phyloP scores from a whole-genome alignment of 2,329 filamentous ascomycete species.

The Dendryphion nanum region DNA sequence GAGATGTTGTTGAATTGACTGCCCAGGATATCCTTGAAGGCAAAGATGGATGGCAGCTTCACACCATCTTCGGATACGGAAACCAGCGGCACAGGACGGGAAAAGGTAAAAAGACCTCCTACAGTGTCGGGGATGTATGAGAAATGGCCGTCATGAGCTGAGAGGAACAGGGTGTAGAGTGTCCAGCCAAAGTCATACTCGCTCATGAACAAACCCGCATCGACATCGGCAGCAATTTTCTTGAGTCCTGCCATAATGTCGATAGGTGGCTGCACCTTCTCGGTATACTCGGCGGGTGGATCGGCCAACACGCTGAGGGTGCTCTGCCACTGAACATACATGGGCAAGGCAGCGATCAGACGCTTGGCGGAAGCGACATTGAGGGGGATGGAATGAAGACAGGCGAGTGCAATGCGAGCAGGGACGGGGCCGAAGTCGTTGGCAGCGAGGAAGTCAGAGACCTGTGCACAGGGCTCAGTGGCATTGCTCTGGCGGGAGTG shows the following conservation, averaged over 20 bases:
- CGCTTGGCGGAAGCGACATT: constrained; percentile 41
- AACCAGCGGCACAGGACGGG: constrained; percentile 51
- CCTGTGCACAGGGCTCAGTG: constrained; percentile 29
- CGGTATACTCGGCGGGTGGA: constrained; percentile 46
- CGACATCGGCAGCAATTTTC: constrained; percentile 38
- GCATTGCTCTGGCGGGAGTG: constrained; percentile 21
- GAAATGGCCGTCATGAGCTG: constrained; percentile 66
- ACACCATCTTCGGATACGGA: constrained; percentile 62
- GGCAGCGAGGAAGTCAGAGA: constrained; percentile 29
- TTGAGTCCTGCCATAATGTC: constrained; percentile 44
- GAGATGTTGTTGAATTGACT: constrained; percentile 44
- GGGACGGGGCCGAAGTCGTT: constrained; percentile 26
- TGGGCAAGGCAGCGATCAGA: constrained; percentile 40
- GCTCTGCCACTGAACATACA: constrained; percentile 49
- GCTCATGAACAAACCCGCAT: constrained; percentile 34
- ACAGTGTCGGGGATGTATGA: constrained; percentile 55
- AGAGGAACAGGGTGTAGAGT: constrained; percentile 53
- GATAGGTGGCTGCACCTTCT: constrained; percentile 46
- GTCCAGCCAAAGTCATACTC: constrained; percentile 51
- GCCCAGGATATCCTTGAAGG: constrained; percentile 48
- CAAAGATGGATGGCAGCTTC: constrained; percentile 58
- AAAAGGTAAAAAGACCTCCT: constrained; percentile 50
- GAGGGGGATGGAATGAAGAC: constrained; percentile 45
- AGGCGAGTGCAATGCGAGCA: constrained; percentile 46
- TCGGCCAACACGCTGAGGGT: constrained; percentile 44